A percentile compares a stretch with the other conserved stretches of the same genome.
Conservation (phyloP, 108 stramenopile genomes). For the Fragilariopsis cylindrus region DNA sequence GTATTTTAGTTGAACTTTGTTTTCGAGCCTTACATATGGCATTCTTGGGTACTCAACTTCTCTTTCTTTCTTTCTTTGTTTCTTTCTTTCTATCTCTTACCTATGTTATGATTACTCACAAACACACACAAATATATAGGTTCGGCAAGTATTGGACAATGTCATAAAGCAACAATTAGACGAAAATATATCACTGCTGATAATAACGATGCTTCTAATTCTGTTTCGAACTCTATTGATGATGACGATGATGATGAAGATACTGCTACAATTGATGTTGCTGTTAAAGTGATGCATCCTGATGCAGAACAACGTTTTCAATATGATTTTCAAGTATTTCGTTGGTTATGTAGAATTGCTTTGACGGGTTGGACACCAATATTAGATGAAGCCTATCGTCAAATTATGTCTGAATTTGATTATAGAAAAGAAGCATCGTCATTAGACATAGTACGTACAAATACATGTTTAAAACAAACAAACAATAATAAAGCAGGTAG, state of each 20-base stretch:
- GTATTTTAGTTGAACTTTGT: too few species aligned
- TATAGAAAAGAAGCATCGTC: slow-evolving; percentile 59
- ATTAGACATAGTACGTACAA: slow-evolving; percentile 45
- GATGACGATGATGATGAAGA: neutral
- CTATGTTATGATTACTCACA: too few species aligned
- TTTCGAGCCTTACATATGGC: too few species aligned
- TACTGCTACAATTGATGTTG: slow-evolving; percentile 41
- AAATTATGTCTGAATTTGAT: slow-evolving; percentile 77
- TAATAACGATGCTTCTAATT: neutral
- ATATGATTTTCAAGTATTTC: slow-evolving; percentile 70
- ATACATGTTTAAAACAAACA: slow-evolving; percentile 27
- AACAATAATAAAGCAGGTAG: slow-evolving; percentile 24
- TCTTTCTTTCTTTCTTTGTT: too few species aligned
- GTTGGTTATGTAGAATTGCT: slow-evolving; percentile 63
- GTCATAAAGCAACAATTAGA: slow-evolving; percentile 57
- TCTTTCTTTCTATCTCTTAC: too few species aligned
- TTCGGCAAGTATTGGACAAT: slow-evolving; percentile 72
- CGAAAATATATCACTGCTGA: neutral
- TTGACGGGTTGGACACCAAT: slow-evolving; percentile 74
- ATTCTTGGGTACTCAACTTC: too few species aligned
- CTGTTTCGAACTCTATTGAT: neutral
- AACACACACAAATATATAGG: slow-evolving; percentile 17
- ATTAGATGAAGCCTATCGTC: slow-evolving; percentile 58
- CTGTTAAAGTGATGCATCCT: slow-evolving; percentile 76
- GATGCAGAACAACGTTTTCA: slow-evolving; percentile 60